A percentile compares a stretch with the other conserved stretches of the same genome.
Evolutionary conservation across 495 filamentous ascomycete species (phyloP).

Genomic region (Patellaria atrata): DNA sequence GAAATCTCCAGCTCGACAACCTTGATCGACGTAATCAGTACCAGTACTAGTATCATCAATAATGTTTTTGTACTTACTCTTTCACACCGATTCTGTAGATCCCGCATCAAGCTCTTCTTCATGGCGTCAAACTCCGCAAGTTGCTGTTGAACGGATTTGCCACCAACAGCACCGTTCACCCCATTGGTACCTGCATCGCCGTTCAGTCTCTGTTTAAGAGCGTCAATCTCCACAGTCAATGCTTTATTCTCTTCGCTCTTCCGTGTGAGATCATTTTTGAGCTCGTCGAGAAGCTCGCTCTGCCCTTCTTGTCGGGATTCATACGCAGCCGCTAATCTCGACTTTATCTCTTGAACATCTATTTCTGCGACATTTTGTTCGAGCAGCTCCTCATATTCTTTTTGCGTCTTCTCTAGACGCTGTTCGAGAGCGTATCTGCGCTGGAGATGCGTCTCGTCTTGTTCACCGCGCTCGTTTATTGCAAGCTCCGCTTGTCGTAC

Average conservation of each 20-base stretch:
- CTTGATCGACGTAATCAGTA: slow-evolving; percentile 20
- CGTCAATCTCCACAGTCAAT: slow-evolving; percentile 60
- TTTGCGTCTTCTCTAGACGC: slow-evolving; percentile 54
- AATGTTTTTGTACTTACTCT: slow-evolving; percentile 34
- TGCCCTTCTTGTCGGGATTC: slow-evolving; percentile 57
- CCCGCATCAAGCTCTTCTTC: slow-evolving; percentile 99
- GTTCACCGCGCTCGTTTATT: slow-evolving; percentile 49
- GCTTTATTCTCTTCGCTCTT: slow-evolving; percentile 65
- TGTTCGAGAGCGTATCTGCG: slow-evolving; percentile 59
- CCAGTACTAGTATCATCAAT: background rate
- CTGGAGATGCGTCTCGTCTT: slow-evolving; percentile 45
- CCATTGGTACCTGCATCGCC: slow-evolving; percentile 40
- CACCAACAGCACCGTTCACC: slow-evolving; percentile 40
- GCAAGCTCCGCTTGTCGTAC: slow-evolving; percentile 86
- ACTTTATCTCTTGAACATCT: slow-evolving; percentile 75
- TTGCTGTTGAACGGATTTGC: slow-evolving; percentile 93
- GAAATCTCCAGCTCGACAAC: slow-evolving; percentile 95
- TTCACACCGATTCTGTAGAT: slow-evolving; percentile 95
- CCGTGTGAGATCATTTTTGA: slow-evolving; percentile 54
- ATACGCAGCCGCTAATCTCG: slow-evolving; percentile 61
- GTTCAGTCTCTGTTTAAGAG: slow-evolving; percentile 56
- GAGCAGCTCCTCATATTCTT: slow-evolving; percentile 67
- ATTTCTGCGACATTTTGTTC: slow-evolving; percentile 61
- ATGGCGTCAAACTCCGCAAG: slow-evolving; percentile 97
- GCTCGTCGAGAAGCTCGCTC: slow-evolving; percentile 50